Conservation (phyloP, 345 rosid genomes). For the Mangifera indica region DNA sequence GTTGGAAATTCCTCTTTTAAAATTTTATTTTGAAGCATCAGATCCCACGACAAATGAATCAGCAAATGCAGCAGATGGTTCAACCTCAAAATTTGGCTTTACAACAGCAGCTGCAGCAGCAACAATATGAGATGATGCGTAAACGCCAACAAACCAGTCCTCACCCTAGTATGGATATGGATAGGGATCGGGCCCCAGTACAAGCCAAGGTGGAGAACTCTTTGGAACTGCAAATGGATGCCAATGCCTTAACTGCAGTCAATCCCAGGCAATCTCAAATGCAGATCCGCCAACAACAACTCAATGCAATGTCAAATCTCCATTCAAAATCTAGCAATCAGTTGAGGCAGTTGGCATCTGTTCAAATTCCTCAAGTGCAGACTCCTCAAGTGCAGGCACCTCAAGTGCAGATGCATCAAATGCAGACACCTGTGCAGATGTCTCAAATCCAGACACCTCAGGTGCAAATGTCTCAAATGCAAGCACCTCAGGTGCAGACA, state of each 20-base stretch:
- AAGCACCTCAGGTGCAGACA: too few species aligned
- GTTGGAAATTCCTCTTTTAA: conserved; percentile 2
- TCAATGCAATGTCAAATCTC: conserved; percentile 61
- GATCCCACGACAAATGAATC: conserved; percentile 68
- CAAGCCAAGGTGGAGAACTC: conserved; percentile 79
- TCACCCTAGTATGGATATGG: conserved; percentile 64
- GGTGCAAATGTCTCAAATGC: too few species aligned
- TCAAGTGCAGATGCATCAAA: too few species aligned
- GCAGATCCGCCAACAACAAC: conserved; percentile 67
- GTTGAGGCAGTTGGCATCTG: conserved; percentile 60
- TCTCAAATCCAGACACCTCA: too few species aligned
- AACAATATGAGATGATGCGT: conserved; percentile 56
- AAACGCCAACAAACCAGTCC: conserved; percentile 58
- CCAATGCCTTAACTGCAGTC: conserved; percentile 54
- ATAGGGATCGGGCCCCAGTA: conserved; percentile 69
- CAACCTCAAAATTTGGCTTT: conserved; percentile 45
- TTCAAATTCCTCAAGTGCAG: conserved; percentile 75
- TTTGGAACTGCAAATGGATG: conserved; percentile 63
- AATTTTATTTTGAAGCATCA: conserved; percentile 31
- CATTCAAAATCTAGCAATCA: conserved; percentile 67
- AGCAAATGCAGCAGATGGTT: conserved; percentile 79
- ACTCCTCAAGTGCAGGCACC: conserved; percentile 13
- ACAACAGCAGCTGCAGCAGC: conserved; percentile 57
- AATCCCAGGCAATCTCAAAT: conserved; percentile 58
- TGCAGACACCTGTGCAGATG: conserved; percentile 37